Evolutionary conservation across 768 basidiomycete genomes (phyloP).

Genomic region (Boletellus ananiceps): DNA sequence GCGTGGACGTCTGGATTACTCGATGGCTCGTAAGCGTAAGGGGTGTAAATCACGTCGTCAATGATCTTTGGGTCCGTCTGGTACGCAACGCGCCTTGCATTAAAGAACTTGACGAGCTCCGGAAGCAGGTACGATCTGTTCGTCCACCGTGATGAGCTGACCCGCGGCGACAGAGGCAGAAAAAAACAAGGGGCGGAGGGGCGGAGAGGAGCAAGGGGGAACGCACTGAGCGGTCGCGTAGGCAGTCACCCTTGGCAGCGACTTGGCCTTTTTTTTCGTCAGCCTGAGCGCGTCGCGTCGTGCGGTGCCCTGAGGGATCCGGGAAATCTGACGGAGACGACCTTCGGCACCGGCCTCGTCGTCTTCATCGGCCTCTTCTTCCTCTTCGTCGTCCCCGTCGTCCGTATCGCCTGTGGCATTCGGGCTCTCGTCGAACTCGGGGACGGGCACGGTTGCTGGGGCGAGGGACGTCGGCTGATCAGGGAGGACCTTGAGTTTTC

Average conservation of each 20-base stretch:
- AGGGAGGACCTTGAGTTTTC: conserved; percentile 84
- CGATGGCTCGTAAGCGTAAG: conserved; percentile 71
- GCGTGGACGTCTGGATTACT: conserved; percentile 29
- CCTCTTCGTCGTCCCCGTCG: conserved; percentile 61
- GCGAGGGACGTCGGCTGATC: conserved; percentile 64
- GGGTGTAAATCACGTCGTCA: conserved; percentile 93
- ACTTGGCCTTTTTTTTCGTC: conserved; percentile 94
- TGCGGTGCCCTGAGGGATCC: conserved; percentile 92
- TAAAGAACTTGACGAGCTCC: conserved; percentile 86
- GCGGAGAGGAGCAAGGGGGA: not conserved
- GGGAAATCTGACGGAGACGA: conserved; percentile 63
- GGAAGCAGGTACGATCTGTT: conserved; percentile 82
- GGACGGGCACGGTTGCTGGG: conserved; percentile 26
- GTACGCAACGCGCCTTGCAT: conserved; percentile 76
- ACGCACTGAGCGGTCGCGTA: conserved; percentile 87
- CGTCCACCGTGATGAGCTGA: not conserved
- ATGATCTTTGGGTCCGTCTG: conserved; percentile 83
- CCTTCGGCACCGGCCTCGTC: conserved; percentile 59
- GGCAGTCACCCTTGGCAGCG: conserved; percentile 88
- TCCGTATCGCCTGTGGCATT: conserved; percentile 60
- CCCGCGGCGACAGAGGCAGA: not conserved
- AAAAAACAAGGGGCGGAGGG: too few relatives aligned
- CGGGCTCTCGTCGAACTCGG: conserved; percentile 39
- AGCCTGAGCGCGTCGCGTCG: conserved; percentile 83
- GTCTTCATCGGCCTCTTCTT: conserved; percentile 48